These are phyloP conservation scores for Russula vinacea DNA, from an alignment of 768 basidiomycete species.

Conservation along the genomic window DNA sequence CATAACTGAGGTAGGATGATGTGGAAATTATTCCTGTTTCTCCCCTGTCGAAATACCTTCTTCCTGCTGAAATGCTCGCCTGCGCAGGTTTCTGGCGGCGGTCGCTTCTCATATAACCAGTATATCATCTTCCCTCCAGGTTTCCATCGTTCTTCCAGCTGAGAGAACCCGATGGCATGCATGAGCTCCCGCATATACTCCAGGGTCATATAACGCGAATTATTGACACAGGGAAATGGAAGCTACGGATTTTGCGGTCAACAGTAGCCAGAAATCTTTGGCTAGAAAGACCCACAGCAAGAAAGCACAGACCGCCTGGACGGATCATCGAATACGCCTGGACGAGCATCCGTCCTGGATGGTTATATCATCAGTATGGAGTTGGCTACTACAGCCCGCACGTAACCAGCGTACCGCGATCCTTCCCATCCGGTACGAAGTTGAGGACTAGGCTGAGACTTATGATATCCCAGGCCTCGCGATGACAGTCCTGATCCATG, in stretches of 20 bases:
- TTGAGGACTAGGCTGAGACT: slow-evolving; percentile 89
- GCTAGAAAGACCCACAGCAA: slow-evolving; percentile 51
- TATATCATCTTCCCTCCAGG: slow-evolving; percentile 81
- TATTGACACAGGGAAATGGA: slow-evolving; percentile 78
- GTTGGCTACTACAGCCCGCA: neutral
- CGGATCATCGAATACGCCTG: slow-evolving; percentile 57
- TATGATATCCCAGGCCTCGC: slow-evolving; percentile 67
- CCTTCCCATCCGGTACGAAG: slow-evolving; percentile 71
- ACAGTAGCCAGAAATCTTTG: neutral
- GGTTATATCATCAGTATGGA: neutral
- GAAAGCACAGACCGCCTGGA: slow-evolving; percentile 58
- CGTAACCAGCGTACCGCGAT: slow-evolving; percentile 57
- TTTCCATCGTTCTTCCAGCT: slow-evolving; percentile 60
- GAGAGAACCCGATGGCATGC: slow-evolving; percentile 58
- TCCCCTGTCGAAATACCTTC: slow-evolving; percentile 50
- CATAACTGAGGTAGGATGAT: slow-evolving; percentile 42
- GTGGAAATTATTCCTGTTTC: slow-evolving; percentile 78
- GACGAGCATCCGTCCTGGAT: slow-evolving; percentile 67
- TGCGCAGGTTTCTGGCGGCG: slow-evolving; percentile 22
- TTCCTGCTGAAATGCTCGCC: slow-evolving; percentile 50
- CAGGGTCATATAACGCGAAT: slow-evolving; percentile 78
- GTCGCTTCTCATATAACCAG: slow-evolving; percentile 66
- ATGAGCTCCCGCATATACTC: slow-evolving; percentile 57
- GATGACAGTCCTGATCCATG: slow-evolving; percentile 51
- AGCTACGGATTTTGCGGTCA: slow-evolving; percentile 47